Conservation (phyloP, 306 rosid species). For the Corylus americana region DNA sequence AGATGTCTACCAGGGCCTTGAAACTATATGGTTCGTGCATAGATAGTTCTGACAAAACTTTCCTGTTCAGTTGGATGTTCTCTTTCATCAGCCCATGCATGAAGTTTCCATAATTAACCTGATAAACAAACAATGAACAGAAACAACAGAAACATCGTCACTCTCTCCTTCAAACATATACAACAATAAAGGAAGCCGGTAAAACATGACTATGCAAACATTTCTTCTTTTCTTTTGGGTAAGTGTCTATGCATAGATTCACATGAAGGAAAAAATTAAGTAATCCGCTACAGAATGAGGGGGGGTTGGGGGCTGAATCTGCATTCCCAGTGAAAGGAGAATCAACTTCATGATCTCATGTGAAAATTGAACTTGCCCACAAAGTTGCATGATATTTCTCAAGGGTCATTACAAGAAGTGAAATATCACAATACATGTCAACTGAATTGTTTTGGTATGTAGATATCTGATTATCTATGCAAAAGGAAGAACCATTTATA, state of each 20-base stretch:
- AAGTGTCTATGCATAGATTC: not conserved
- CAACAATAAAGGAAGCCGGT: not conserved
- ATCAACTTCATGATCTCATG: not conserved
- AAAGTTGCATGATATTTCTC: not conserved
- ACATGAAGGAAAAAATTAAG: not conserved
- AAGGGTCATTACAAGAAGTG: not conserved
- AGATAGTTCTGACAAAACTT: slow-evolving; percentile 83
- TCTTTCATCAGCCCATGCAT: slow-evolving; percentile 92
- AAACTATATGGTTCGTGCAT: slow-evolving; percentile 88
- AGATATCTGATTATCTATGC: no score
- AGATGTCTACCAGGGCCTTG: slow-evolving; percentile 76
- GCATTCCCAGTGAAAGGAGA: not conserved
- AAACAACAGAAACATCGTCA: not conserved
- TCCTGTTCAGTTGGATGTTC: slow-evolving; percentile 88
- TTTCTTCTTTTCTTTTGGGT: not conserved
- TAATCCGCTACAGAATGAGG: not conserved
- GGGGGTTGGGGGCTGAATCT: not conserved
- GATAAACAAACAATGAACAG: slow-evolving; percentile 11
- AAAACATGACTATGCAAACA: not conserved
- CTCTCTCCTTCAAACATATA: not conserved
- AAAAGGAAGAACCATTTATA: not conserved
- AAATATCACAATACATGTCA: no score
- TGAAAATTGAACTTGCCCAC: not conserved
- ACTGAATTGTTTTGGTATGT: not conserved
- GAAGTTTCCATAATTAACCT: slow-evolving; percentile 91